phyloP scores from a whole-genome alignment of 2,329 filamentous ascomycete genomes.

The Trichoderma hamatum region DNA sequence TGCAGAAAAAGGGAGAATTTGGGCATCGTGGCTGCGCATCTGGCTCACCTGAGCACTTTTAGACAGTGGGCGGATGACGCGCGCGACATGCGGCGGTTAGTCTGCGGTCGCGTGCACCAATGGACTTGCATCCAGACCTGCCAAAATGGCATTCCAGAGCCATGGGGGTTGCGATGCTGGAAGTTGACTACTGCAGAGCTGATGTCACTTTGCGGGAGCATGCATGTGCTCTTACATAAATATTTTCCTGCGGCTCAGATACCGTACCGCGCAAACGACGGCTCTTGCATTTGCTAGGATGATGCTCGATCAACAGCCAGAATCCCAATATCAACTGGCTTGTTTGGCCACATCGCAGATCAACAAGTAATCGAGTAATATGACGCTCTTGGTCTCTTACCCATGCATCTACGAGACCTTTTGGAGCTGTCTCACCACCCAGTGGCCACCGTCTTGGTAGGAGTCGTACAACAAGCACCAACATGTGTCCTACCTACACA shows the following conservation, averaged over 20 bases:
- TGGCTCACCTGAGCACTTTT: conserved; percentile 24
- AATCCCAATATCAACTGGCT: not conserved
- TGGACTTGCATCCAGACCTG: not conserved
- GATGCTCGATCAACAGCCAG: not conserved
- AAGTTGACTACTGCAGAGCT: not conserved
- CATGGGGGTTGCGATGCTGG: not conserved
- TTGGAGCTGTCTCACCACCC: not conserved
- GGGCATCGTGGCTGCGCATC: conserved; percentile 1
- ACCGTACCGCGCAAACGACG: not conserved
- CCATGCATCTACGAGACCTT: not conserved
- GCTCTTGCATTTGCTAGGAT: not conserved
- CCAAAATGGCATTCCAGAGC: not conserved
- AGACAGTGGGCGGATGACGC: conserved; percentile 17
- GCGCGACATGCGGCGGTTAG: not conserved
- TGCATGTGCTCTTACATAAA: not conserved
- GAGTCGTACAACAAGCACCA: not conserved
- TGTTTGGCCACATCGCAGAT: not conserved
- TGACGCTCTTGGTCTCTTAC: not conserved
- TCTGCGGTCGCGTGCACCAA: conserved; percentile 19
- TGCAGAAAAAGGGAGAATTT: not conserved
- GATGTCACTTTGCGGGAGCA: conserved; percentile 8
- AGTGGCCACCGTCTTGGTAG: not conserved
- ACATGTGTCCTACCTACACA: not conserved
- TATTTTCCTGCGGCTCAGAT: not conserved
- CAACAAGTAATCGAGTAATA: not conserved